These are phyloP conservation scores for Allantophomopsis lycopodina DNA, from an alignment of 2,329 filamentous ascomycete species.

Conservation along the genomic window DNA sequence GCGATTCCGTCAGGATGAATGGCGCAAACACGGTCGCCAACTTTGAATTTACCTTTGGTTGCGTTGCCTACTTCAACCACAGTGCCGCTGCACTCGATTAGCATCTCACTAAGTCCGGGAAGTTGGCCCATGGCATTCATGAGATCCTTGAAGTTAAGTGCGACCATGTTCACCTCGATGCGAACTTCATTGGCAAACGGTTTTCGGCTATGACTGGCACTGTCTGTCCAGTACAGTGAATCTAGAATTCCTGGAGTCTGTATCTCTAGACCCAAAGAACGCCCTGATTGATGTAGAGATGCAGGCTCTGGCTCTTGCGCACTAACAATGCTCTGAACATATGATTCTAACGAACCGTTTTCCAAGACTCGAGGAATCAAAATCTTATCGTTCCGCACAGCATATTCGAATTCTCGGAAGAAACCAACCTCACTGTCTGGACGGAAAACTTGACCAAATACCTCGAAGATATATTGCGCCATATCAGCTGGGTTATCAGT, in stretches of 20 bases:
- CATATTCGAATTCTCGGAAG: slow-evolving; percentile 6
- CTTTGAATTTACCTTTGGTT: slow-evolving; percentile 16
- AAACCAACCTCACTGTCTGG: not conserved
- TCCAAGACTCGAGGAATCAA: slow-evolving; percentile 13
- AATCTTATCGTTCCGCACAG: slow-evolving; percentile 15
- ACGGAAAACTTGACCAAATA: not conserved
- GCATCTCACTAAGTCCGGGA: slow-evolving; percentile 29
- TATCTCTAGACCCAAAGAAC: slow-evolving; percentile 2
- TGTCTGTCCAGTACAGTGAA: slow-evolving; percentile 14
- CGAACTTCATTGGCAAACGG: slow-evolving; percentile 4
- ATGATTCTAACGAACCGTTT: slow-evolving; percentile 22
- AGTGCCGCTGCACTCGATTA: slow-evolving; percentile 19
- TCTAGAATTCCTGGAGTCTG: slow-evolving; percentile 12
- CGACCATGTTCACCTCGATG: slow-evolving; percentile 2
- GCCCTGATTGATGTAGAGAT: not conserved
- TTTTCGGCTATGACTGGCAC: slow-evolving; percentile 1
- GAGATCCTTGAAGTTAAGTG: slow-evolving; percentile 12
- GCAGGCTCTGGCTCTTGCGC: slow-evolving; percentile 22
- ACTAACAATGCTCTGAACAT: slow-evolving; percentile 14
- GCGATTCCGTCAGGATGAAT: slow-evolving; percentile 3
- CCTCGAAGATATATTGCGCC: not conserved
- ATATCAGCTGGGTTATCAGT: slow-evolving; percentile 21
- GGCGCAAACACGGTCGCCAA: slow-evolving; percentile 26
- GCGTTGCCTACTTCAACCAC: slow-evolving; percentile 16
- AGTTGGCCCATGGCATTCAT: slow-evolving; percentile 9